Percentiles rank a stretch among this genome's conserved stretches.
phyloP scores from a whole-genome alignment of 139 green algal genomes.

The Picochlorum sp. region DNA sequence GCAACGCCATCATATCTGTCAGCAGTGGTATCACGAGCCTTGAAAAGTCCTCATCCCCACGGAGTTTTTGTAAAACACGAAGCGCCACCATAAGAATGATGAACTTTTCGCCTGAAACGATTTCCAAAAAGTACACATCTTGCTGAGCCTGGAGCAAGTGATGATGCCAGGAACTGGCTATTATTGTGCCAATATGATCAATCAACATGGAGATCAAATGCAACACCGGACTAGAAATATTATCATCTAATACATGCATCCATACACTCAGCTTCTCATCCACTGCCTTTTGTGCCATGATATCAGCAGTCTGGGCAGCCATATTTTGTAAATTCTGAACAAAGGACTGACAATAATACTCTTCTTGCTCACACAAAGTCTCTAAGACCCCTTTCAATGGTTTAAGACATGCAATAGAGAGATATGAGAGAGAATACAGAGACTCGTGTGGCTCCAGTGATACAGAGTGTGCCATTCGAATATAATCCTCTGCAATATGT shows the following conservation, averaged over 20 bases:
- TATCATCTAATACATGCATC: not conserved
- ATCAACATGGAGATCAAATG: not conserved
- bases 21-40: constrained; percentile 24
- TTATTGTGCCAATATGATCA: constrained; percentile 1
- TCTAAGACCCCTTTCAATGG: not conserved
- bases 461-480: no score
- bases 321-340: not conserved
- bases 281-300: not conserved
- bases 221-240: not conserved
- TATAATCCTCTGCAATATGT: no score
- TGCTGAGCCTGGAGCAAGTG: not conserved
- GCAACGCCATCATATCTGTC: constrained; percentile 15
- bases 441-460: not conserved
- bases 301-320: not conserved
- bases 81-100: constrained; percentile 5
- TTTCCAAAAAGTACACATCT: not conserved
- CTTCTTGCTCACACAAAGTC: not conserved
- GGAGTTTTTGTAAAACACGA: constrained; percentile 14
- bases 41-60: constrained; percentile 14
- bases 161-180: not conserved
- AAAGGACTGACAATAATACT: constrained; percentile 3
- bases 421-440: not conserved
- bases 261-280: not conserved
- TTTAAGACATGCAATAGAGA: not conserved
- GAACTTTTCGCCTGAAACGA: not conserved